Evolutionary conservation across 2,329 filamentous ascomycete genomes (phyloP), one percentile per base, ranked within the genome.

Genomic region (Fusarium sp.): DNA sequence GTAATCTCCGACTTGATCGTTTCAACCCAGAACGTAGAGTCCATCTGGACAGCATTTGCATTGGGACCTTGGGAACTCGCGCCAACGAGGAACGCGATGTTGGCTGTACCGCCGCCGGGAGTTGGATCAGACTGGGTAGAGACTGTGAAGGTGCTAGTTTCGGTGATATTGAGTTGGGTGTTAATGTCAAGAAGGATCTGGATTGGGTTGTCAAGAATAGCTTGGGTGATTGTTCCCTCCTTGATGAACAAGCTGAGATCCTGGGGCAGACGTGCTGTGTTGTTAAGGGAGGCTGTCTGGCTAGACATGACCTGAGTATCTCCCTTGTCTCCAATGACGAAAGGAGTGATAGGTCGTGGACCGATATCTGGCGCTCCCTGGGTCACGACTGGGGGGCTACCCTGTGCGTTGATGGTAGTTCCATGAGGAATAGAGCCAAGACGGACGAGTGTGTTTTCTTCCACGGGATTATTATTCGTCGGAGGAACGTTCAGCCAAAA

Each of bases 131-230:
- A n/a, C n/a, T 19, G 8, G 0, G 56, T 59, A 2, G 22, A 30
- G n/a, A 59, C 56, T 0, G 20, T 22, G n/a, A 59, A 59, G 6
- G 56, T 56, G 11, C 27, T 59, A 3, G 56, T 59, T n/a, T 59
- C 9, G 7, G 23, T 56, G 9, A 59, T 59, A 0, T 57, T 43
- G 15, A 59, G 56, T 11, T 59, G 56, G 2, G 25, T 59, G 20
- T 59, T 59, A n/a, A 59, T 59, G n/a, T 59, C 51, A 6, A 39
- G 32, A n/a, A 59, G 51, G 4, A 59, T 59, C 3, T 59, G 51
- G 3, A 33, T 27, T 11, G 56, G 56, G 4, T 59, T 59, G 20
- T 39, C 17, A 1, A 59, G 51, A 17, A 59, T 59, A 7, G 19
- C 51, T 4, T 59, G 56, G 4, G 41, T 59, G 25, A 59, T 56